A percentile compares a stretch with the other conserved stretches of the same genome.
Evolutionary conservation across 768 basidiomycete genomes (phyloP).

Genomic region (Pholiota conissans): DNA sequence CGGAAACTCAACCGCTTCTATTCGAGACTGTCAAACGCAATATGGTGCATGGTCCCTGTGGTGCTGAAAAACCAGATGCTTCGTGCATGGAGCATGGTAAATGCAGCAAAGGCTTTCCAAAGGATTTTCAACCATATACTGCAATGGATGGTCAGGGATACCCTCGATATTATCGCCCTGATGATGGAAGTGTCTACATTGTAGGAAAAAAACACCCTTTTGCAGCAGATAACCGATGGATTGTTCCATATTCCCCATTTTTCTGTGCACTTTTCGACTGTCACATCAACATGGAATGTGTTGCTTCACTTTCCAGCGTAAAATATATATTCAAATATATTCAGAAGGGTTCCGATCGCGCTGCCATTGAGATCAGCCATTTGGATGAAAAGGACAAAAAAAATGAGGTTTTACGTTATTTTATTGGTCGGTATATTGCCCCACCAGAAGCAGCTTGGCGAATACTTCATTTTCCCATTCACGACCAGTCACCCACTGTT

Average conservation of each 20-base stretch:
- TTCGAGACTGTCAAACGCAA: constrained; percentile 34
- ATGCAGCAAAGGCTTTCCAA: constrained; percentile 32
- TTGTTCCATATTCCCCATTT: constrained; percentile 40
- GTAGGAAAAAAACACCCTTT: constrained; percentile 10
- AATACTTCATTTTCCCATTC: constrained; percentile 32
- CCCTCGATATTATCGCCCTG: constrained; percentile 25
- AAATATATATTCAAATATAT: constrained; percentile 52
- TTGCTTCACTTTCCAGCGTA: constrained; percentile 31
- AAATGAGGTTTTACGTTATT: constrained; percentile 29
- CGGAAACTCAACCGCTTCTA: constrained; percentile 26
- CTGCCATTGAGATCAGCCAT: constrained; percentile 18
- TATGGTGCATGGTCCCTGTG: constrained; percentile 41
- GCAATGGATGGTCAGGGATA: constrained; percentile 20
- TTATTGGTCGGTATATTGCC: constrained; percentile 35
- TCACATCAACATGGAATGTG: constrained; percentile 49
- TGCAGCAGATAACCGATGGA: constrained; percentile 32
- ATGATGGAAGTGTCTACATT: constrained; percentile 27
- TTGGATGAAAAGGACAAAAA: constrained; percentile 43
- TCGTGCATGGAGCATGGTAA: constrained; percentile 39
- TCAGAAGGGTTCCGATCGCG: constrained; percentile 38
- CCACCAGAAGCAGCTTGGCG: constrained; percentile 35
- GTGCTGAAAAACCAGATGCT: constrained; percentile 25
- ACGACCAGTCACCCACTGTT: constrained; percentile 38
- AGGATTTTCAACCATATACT: constrained; percentile 23
- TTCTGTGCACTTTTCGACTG: constrained; percentile 33